Evolutionary conservation across 495 filamentous ascomycete genomes (phyloP).

Genomic region (Neurospora sp.): DNA sequence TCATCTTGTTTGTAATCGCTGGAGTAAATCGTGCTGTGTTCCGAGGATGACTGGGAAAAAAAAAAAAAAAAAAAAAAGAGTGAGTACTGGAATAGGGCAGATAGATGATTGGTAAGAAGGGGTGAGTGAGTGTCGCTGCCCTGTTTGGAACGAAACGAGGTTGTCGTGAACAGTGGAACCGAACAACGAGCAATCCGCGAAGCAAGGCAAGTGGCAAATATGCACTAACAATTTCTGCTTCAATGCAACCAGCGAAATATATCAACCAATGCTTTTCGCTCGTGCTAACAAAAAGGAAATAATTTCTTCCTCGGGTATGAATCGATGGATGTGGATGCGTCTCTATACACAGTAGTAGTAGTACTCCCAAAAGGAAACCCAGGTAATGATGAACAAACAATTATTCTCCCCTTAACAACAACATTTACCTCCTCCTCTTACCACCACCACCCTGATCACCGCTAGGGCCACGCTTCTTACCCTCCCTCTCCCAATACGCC

Average conservation of each 20-base stretch:
- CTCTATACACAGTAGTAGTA: background rate
- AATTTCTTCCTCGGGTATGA: background rate
- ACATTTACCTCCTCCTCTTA: slow-evolving; percentile 47
- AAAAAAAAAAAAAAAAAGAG: too few species aligned
- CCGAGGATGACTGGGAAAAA: background rate
- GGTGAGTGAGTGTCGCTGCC: background rate
- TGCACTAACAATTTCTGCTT: background rate
- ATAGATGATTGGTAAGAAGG: background rate
- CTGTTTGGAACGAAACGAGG: background rate
- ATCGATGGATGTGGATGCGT: background rate
- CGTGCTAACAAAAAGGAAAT: background rate
- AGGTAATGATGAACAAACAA: background rate
- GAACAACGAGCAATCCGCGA: background rate
- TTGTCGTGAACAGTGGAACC: background rate
- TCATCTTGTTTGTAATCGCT: background rate
- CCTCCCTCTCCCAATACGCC: slow-evolving; percentile 88
- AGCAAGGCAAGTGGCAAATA: background rate
- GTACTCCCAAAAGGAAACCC: background rate
- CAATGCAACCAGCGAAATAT: background rate
- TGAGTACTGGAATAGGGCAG: background rate
- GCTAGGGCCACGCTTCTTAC: slow-evolving; percentile 75
- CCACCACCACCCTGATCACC: slow-evolving; percentile 54
- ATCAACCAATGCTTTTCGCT: background rate
- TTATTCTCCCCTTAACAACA: background rate
- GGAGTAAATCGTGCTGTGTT: background rate